Percentiles rank a stretch among this genome's conserved stretches.
Evolutionary conservation across 1,284 basidiomycete genomes (phyloP).

Genomic region (Rhodotorula sp.): DNA sequence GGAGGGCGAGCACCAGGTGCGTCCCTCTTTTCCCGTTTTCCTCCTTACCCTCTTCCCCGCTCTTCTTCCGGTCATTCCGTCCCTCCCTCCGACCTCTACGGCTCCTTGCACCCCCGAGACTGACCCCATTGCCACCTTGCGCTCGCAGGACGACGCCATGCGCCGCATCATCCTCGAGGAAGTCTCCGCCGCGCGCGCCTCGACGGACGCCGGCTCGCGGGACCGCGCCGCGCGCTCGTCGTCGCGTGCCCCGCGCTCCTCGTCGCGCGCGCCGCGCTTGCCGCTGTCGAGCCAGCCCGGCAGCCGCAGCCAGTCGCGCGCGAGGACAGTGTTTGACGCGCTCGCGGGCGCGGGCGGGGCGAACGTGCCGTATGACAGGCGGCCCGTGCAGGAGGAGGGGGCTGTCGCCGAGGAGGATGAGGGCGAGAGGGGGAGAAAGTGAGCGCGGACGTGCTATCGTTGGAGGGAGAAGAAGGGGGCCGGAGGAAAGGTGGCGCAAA

Average conservation of each 20-base stretch:
- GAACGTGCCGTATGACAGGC: not conserved
- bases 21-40: not conserved
- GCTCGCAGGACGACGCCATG: slow-evolving; percentile 4
- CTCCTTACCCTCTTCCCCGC: no score
- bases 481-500: no score
- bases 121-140: not conserved
- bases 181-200: slow-evolving; percentile 12
- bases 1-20: slow-evolving; percentile 13
- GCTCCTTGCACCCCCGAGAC: no score
- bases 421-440: not conserved
- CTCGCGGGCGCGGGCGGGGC: not conserved
- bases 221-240: slow-evolving; percentile 1
- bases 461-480: no score
- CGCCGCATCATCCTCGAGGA: slow-evolving; percentile 14
- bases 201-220: slow-evolving; percentile 5
- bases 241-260: not conserved
- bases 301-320: not conserved
- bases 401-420: not conserved
- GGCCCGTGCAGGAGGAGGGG: not conserved
- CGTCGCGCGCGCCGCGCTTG: not conserved
- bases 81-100: not conserved
- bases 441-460: no score
- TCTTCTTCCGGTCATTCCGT: not conserved
- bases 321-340: not conserved
- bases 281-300: not conserved